phyloP scores from a whole-genome alignment of 371 early-diverging fungal genomes.

The Coemansia sp. region DNA sequence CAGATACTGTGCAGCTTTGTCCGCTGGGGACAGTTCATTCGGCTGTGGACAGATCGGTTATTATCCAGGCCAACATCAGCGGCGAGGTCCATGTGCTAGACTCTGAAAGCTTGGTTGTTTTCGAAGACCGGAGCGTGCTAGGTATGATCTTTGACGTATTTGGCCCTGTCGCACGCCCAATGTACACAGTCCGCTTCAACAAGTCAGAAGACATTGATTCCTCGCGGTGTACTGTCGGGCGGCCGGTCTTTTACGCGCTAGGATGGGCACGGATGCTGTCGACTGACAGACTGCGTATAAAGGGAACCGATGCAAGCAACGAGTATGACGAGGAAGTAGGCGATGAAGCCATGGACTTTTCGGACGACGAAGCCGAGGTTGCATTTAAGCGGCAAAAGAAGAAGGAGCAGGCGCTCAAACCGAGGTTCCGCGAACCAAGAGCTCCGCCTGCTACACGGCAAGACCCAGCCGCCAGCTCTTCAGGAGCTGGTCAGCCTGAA shows the following conservation, averaged over 20 bases:
- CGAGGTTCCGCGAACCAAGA: neutral
- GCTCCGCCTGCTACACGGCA: neutral
- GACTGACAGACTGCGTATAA: slow-evolving; percentile 63
- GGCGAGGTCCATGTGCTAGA: slow-evolving; percentile 64
- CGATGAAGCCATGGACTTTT: slow-evolving; percentile 67
- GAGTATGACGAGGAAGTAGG: slow-evolving; percentile 86
- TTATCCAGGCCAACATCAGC: slow-evolving; percentile 59
- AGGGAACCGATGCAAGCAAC: slow-evolving; percentile 93
- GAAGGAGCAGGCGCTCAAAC: neutral
- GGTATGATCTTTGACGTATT: slow-evolving; percentile 89
- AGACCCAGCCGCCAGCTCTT: neutral
- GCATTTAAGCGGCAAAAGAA: slow-evolving; percentile 6
- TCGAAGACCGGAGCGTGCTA: slow-evolving; percentile 62
- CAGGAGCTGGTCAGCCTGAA: neutral
- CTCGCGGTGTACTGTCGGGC: slow-evolving; percentile 53
- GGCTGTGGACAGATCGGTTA: slow-evolving; percentile 73
- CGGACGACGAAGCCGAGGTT: slow-evolving; percentile 64
- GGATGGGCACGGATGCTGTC: slow-evolving; percentile 65
- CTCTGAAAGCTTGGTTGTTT: slow-evolving; percentile 72
- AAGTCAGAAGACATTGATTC: slow-evolving; percentile 59
- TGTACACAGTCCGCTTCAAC: slow-evolving; percentile 80
- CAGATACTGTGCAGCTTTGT: slow-evolving; percentile 55
- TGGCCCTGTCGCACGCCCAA: slow-evolving; percentile 83
- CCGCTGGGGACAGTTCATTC: slow-evolving; percentile 67
- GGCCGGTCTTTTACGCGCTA: slow-evolving; percentile 63